phyloP scores from a whole-genome alignment of 106 monocot genomes.

The Phalaenopsis aphrodite region DNA sequence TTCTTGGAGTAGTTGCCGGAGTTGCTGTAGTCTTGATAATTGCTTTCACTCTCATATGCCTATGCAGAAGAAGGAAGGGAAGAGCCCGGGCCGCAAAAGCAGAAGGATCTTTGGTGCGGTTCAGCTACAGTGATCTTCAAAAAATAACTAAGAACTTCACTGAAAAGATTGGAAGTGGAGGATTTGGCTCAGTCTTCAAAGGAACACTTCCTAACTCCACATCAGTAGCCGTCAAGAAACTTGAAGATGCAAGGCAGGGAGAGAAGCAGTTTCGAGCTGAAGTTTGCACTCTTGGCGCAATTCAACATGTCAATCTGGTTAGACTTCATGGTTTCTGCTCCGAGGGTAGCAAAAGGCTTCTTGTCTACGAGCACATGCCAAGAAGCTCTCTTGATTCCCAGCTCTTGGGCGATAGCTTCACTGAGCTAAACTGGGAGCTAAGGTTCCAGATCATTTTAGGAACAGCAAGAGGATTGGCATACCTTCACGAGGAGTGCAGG shows the following conservation, averaged over 20 bases:
- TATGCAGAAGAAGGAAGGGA: slow-evolving; percentile 9
- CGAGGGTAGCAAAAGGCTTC: slow-evolving; percentile 12
- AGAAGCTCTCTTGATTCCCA: slow-evolving; percentile 19
- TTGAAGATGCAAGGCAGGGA: slow-evolving; percentile 21
- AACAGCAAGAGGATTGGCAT: slow-evolving; percentile 24
- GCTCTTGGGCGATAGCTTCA: slow-evolving; percentile 11
- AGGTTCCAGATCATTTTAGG: slow-evolving; percentile 25
- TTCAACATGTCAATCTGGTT: slow-evolving; percentile 36
- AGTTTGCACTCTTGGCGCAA: slow-evolving; percentile 21
- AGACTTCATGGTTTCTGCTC: slow-evolving; percentile 20
- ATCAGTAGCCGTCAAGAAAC: slow-evolving; percentile 26
- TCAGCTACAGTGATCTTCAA: slow-evolving; percentile 13
- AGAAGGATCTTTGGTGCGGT: slow-evolving; percentile 15
- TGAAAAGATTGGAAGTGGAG: slow-evolving; percentile 24
- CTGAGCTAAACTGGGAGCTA: slow-evolving; percentile 13
- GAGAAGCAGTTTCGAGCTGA: slow-evolving; percentile 41
- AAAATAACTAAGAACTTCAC: slow-evolving; percentile 36
- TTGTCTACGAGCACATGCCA: slow-evolving; percentile 33
- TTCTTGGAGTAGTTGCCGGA: slow-evolving; percentile 10
- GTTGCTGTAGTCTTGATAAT: background rate
- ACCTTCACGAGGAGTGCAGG: slow-evolving; percentile 36
- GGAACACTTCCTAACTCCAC: slow-evolving; percentile 23
- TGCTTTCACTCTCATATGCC: background rate
- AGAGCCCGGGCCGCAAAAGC: background rate
- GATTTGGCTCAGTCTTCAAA: slow-evolving; percentile 36